phyloP scores from a whole-genome alignment of 2,329 filamentous ascomycete genomes.

The Penicillium decumbens region DNA sequence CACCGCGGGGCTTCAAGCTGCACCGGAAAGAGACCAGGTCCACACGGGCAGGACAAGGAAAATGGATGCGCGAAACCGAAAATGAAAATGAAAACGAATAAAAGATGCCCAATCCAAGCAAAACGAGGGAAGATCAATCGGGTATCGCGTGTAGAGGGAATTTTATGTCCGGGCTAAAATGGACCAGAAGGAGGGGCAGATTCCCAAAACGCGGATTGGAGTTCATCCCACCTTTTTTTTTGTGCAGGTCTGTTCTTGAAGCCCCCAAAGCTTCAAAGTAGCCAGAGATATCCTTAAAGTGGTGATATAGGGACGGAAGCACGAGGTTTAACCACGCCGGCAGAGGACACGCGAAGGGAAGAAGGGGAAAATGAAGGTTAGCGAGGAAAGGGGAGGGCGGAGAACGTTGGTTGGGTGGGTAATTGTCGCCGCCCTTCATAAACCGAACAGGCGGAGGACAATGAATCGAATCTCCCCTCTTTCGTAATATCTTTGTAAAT shows the following conservation, averaged over 20 bases:
- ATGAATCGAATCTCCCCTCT: not conserved
- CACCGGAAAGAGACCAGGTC: not conserved
- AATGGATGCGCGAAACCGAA: not conserved
- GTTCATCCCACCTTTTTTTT: conserved; percentile 15
- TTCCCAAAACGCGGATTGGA: not conserved
- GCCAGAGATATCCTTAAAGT: not conserved
- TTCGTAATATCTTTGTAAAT: not conserved
- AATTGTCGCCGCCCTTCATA: conserved; percentile 3
- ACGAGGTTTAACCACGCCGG: not conserved
- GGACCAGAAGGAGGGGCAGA: conserved; percentile 10
- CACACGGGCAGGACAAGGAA: conserved; percentile 2
- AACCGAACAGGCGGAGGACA: not conserved
- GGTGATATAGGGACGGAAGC: not conserved
- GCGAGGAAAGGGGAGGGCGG: conserved; percentile 4
- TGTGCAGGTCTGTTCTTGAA: not conserved
- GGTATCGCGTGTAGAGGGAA: conserved; percentile 13
- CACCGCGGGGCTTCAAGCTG: conserved; percentile 2
- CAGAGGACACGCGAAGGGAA: not conserved
- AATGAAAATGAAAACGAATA: conserved; percentile 2
- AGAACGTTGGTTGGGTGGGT: conserved; percentile 3
- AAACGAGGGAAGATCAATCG: conserved; percentile 9
- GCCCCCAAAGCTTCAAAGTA: not conserved
- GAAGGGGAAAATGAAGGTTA: conserved; percentile 3
- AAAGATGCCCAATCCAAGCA: conserved; percentile 1
- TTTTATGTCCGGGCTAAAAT: conserved; percentile 4